Evolutionary conservation across 169 alveolate species (phyloP), one percentile per base, ranked within the genome.

Genomic region (Plasmodium sp.): DNA sequence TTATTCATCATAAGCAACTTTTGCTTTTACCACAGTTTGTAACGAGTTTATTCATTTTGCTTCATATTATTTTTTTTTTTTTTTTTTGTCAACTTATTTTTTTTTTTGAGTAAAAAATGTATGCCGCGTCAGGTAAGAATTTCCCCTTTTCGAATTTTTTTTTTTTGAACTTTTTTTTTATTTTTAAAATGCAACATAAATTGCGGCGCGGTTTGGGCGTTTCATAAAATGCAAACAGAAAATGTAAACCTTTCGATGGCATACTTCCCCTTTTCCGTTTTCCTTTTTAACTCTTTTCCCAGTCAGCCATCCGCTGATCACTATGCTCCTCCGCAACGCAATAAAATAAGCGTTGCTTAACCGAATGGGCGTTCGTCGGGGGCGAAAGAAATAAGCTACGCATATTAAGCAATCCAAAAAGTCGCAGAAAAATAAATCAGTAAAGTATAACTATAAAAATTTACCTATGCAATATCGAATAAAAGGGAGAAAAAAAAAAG

Each of bases 161-260:
- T 33, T 80, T 80, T 80, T 43, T 51, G 31, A 27, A n/a, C 48
- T 14, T 77, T 79, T 79, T 79, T 18, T 41, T 16, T n/a, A 41
- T 75, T 79, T 80, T 80, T 27, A 22, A 80, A 80, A 62, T 67
- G 5, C 36, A 67, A 67, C 77, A 67, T 67, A 67, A 67, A 67
- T 67, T 67, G 39, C 39, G 12, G 43, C 33, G 41, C 43, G 0
- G 2, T 27, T 9, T 0, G 2, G 39, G n/a, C 39, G n/a, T n/a
- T 67, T 10, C 39, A 22, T 67, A 67, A 67, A 67, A 67, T 51
- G 22, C 16, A 51, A 14, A 51, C 27, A 51, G 16, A 51, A 51
- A 51, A 51, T 22, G 18, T 3, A 22, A 62, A 36, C 18, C 77
- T 67, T 67, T 67, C 22, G 39, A 67, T 31, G 39, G 77, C 34